Percentiles rank a stretch among this genome's conserved stretches.
Conservation (phyloP, 1,284 basidiomycete species). For the Macrocystidia cucumis region DNA sequence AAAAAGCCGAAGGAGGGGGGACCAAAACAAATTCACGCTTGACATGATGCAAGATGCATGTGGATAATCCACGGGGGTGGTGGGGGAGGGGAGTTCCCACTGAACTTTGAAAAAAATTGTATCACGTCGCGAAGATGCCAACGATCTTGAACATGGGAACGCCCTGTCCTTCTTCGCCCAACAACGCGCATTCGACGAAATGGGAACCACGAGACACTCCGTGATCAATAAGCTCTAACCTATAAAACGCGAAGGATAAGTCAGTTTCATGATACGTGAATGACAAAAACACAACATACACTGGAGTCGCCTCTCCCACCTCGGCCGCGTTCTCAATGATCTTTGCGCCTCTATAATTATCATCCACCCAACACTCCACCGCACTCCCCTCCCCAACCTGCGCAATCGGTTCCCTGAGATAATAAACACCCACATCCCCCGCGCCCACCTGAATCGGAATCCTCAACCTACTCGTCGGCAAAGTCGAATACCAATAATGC, state of each 20-base stretch:
- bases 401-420: constrained; percentile 50
- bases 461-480: constrained; percentile 70
- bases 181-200: constrained; percentile 76
- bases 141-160: constrained; percentile 80
- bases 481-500: constrained; percentile 86
- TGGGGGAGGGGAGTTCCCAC: no score
- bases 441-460: constrained; percentile 69
- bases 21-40: no score
- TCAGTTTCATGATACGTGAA: constrained; percentile 2
- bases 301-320: constrained; percentile 37
- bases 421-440: constrained; percentile 79
- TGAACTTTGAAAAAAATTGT: neutral
- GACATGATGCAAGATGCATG: no score
- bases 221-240: constrained; percentile 74
- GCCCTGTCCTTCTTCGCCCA: constrained; percentile 72
- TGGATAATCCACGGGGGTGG: no score
- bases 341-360: constrained; percentile 60
- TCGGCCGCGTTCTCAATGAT: constrained; percentile 57
- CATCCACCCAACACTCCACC: constrained; percentile 83
- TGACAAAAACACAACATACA: constrained; percentile 36
- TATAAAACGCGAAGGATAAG: constrained; percentile 20
- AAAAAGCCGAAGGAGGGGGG: no score
- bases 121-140: constrained; percentile 69
- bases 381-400: constrained; percentile 52
- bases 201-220: constrained; percentile 73